Evolutionary conservation across 1,139 yeast genomes (phyloP).

Genomic region (Waltiozyma solani): DNA sequence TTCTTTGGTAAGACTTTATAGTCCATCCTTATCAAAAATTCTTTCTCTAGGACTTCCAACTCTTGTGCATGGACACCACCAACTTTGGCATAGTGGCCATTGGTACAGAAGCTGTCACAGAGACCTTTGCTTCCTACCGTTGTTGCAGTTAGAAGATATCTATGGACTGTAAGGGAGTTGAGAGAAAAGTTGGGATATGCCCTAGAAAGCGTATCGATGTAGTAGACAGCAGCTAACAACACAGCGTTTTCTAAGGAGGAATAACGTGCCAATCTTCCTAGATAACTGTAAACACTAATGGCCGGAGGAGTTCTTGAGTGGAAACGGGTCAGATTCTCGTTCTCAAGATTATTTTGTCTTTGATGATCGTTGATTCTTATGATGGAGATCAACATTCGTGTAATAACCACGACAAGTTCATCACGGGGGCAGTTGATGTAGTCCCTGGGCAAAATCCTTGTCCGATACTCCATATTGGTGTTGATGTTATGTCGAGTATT

Average conservation of each 20-base stretch:
- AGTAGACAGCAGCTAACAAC: constrained; percentile 70
- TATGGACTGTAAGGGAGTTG: constrained; percentile 86
- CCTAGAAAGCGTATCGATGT: constrained; percentile 74
- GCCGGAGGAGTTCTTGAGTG: constrained; percentile 91
- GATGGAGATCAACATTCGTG: constrained; percentile 72
- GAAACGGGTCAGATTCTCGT: constrained; percentile 61
- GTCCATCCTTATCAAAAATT: constrained; percentile 70
- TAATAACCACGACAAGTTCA: constrained; percentile 59
- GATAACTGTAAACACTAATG: constrained; percentile 70
- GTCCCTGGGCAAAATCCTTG: constrained; percentile 35
- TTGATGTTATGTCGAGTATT: no score
- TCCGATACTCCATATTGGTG: background rate
- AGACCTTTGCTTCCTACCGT: constrained; percentile 87
- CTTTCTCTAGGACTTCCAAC: constrained; percentile 79
- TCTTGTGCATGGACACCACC: constrained; percentile 90
- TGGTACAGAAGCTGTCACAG: constrained; percentile 91
- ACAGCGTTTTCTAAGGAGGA: constrained; percentile 81
- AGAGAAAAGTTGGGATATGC: constrained; percentile 75
- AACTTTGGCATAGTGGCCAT: constrained; percentile 88
- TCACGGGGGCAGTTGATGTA: constrained; percentile 61
- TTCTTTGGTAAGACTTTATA: constrained; percentile 64
- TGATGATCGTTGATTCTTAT: constrained; percentile 56
- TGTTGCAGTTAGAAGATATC: constrained; percentile 84
- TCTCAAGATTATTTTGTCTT: constrained; percentile 9
- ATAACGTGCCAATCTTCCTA: constrained; percentile 70